Evolutionary conservation across 169 alveolate species (phyloP).

Genomic region (Amoebophrya sp.): DNA sequence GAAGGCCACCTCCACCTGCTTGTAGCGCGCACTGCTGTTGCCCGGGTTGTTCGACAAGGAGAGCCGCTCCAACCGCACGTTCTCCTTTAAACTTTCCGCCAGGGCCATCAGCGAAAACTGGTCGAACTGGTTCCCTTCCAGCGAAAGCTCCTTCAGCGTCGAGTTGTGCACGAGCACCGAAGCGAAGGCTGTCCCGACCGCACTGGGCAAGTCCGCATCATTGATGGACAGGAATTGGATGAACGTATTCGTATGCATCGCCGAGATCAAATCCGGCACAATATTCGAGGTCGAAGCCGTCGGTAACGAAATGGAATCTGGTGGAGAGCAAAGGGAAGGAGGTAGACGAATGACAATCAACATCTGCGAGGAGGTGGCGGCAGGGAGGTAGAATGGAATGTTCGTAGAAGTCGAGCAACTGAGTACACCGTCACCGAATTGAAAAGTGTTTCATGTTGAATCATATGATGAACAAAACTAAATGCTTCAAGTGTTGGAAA

Average conservation of each 20-base stretch:
- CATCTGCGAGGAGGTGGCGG: too few species aligned
- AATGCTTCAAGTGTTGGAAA: too few species aligned
- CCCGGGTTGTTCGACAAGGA: background rate
- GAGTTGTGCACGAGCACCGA: background rate
- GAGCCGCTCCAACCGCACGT: background rate
- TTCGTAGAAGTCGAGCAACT: too few species aligned
- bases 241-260: background rate
- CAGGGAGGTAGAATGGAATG: too few species aligned
- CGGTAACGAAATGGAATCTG: background rate
- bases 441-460: too few species aligned
- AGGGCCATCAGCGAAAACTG: background rate
- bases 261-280: background rate
- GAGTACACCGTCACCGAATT: too few species aligned
- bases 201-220: background rate
- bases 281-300: background rate
- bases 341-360: too few species aligned
- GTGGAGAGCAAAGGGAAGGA: too few species aligned
- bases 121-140: slow-evolving; percentile 22
- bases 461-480: too few species aligned
- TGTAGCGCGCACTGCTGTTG: background rate
- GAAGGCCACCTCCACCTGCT: background rate
- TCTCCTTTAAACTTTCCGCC: background rate
- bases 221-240: background rate
- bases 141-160: background rate
- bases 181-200: background rate